Conservation (phyloP, 495 filamentous ascomycete species). For the Sordaria brevicollis region DNA sequence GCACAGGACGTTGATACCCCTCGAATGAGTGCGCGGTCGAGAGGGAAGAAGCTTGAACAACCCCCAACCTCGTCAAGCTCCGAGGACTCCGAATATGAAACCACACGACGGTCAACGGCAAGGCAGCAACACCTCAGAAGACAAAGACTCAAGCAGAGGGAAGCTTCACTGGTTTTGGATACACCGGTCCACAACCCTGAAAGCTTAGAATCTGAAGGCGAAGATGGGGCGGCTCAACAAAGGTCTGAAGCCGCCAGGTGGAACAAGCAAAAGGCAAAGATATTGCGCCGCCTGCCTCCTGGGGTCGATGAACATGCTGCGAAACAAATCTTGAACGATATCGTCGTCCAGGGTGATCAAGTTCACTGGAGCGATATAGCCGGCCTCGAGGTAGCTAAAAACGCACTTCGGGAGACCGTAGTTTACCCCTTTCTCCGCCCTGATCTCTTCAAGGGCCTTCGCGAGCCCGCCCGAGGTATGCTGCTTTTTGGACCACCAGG, state of each 20-base stretch:
- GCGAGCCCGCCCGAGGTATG: conserved; percentile 92
- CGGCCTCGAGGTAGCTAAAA: conserved; percentile 82
- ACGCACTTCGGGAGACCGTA: conserved; percentile 87
- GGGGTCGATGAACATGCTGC: conserved; percentile 76
- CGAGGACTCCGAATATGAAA: conserved; percentile 11
- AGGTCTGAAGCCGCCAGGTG: conserved; percentile 33
- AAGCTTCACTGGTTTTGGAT: conserved; percentile 9
- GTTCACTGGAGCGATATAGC: conserved; percentile 95
- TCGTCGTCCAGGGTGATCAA: conserved; percentile 88
- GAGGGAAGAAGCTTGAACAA: not conserved
- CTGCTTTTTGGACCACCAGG: conserved; percentile 93
- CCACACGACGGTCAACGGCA: not conserved
- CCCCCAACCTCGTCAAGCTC: conserved; percentile 8
- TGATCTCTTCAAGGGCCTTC: conserved; percentile 89
- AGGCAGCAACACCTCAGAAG: not conserved
- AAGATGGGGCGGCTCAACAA: conserved; percentile 6
- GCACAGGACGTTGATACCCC: not conserved
- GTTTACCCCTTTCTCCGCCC: conserved; percentile 96
- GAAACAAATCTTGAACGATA: conserved; percentile 89
- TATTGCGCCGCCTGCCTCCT: conserved; percentile 66
- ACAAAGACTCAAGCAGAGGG: conserved; percentile 1
- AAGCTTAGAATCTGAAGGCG: conserved; percentile 14
- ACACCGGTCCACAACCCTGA: conserved; percentile 5
- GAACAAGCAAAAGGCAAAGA: conserved; percentile 36
- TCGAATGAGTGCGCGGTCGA: not conserved